Base-by-base conservation (phyloP, 2,329 filamentous ascomycete genomes). In the Neofusicoccum laricinum region DNA sequence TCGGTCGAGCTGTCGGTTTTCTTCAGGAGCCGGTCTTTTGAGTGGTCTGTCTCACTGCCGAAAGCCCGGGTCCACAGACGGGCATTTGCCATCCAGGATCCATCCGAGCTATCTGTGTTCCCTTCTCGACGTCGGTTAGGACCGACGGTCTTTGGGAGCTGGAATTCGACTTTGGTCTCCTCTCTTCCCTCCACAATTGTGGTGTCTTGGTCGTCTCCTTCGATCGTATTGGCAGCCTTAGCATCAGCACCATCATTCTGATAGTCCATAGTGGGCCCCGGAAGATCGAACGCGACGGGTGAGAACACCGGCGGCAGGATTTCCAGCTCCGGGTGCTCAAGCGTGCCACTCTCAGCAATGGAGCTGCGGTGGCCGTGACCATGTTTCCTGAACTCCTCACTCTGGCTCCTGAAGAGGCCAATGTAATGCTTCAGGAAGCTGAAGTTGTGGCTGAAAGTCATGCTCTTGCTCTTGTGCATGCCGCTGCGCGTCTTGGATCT, bases 261-360 rank as follows among this genome's bases (percentile, higher is more conserved):
- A 1, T 15, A 21, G n/a, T 10, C 40, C 10, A 6, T 2, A 12
- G 25, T 1, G 14, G 8, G 17, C 34, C 17, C 21, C 10, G 21
- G 6, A 2, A 34, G 3, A 4, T 59, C 41, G 30, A 59, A 46
- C 10, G 2, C 12, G 11, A 46, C 41, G 7, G 62, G 41, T 3
- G 50, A 57, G 40, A 53, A 76, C 1, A 79, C 69, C 7, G 77
- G 71, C 2, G 79, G 75, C 34, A 83, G 58, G 5, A 83, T 71
- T 67, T 83, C 81, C 57, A 83, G 70, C 62, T 83, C 81, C 0
- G 81, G 81, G 65, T 79, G 75, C 38, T 77, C 74, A 3, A 83
- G 68, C n/a, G 71, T 74, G 1, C 80, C 80, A 15, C 78, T 75
- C 14, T 75, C 73, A 0, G 78, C 71, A 14, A 81, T 73, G 0